Evolutionary conservation across 495 filamentous ascomycete species (phyloP).

Genomic region (Xylaria longipes): DNA sequence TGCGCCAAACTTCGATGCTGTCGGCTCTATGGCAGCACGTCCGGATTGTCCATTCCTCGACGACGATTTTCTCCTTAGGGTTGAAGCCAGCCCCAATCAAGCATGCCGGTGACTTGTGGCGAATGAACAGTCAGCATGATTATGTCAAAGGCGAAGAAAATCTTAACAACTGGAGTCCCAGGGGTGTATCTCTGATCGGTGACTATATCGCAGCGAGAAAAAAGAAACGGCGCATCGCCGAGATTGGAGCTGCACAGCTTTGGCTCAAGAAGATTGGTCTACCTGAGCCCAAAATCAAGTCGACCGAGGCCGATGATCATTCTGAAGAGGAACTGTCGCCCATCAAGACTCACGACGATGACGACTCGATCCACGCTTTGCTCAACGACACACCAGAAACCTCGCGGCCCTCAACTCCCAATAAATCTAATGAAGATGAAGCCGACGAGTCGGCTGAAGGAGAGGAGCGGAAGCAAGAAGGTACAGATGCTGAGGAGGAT

Average conservation of each 20-base stretch:
- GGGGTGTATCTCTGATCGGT: constrained; percentile 83
- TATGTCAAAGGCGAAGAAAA: constrained; percentile 95
- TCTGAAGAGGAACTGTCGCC: constrained; percentile 51
- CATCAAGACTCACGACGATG: constrained; percentile 34
- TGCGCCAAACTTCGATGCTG: constrained; percentile 84
- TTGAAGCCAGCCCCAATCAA: constrained; percentile 90
- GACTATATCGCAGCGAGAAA: constrained; percentile 79
- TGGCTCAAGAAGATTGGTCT: constrained; percentile 63
- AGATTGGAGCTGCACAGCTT: constrained; percentile 79
- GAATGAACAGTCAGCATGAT: constrained; percentile 92
- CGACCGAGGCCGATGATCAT: constrained; percentile 37
- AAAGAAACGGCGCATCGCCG: constrained; percentile 71
- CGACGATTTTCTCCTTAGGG: constrained; percentile 81
- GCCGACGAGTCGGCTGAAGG: constrained; percentile 23
- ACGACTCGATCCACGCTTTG: constrained; percentile 44
- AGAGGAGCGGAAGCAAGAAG: constrained; percentile 26
- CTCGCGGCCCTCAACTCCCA: constrained; percentile 43
- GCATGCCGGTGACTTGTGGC: constrained; percentile 90
- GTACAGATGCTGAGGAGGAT: constrained; percentile 5
- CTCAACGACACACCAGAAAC: constrained; percentile 54
- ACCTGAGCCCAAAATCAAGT: constrained; percentile 33
- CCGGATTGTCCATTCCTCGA: constrained; percentile 84
- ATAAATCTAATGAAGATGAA: constrained; percentile 27
- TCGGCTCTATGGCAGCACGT: constrained; percentile 84
- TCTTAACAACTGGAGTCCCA: constrained; percentile 81